phyloP scores from a whole-genome alignment of 2,329 filamentous ascomycete species.

The Chaetomium olivaceum region DNA sequence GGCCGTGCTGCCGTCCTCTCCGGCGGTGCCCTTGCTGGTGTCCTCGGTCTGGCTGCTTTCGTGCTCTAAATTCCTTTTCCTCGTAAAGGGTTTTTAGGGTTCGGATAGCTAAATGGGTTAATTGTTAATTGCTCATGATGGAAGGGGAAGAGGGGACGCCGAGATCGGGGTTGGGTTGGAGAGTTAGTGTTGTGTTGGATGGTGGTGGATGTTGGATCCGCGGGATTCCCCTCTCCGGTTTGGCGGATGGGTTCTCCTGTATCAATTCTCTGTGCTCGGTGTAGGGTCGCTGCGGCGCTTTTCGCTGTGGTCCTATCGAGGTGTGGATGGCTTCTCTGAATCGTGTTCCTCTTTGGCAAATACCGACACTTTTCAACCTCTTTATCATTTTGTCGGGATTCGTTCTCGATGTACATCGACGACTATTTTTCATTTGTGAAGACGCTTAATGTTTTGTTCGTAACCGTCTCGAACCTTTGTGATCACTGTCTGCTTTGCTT shows the following conservation, averaged over 20 bases:
- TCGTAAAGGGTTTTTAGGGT: neutral
- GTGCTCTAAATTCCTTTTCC: constrained; percentile 53
- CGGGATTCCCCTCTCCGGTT: neutral
- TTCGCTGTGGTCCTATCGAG: neutral
- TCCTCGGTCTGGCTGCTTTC: constrained; percentile 60
- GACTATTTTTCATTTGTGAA: constrained; percentile 17
- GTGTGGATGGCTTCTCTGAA: constrained; percentile 17
- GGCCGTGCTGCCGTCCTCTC: constrained; percentile 58
- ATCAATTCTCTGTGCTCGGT: neutral
- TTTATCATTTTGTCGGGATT: constrained; percentile 7
- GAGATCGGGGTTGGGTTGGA: neutral
- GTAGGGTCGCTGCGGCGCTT: neutral
- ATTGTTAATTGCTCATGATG: neutral
- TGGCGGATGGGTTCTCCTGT: constrained; percentile 13
- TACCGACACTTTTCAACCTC: constrained; percentile 27
- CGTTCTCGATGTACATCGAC: constrained; percentile 10
- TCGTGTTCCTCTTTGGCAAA: constrained; percentile 27
- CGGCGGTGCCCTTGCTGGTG: constrained; percentile 60
- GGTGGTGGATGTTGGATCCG: constrained; percentile 8
- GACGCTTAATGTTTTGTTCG: constrained; percentile 13
- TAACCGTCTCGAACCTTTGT: neutral
- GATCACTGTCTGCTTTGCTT: neutral
- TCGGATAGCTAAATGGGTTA: neutral
- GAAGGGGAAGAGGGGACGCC: constrained; percentile 6
- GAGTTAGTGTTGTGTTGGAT: neutral